phyloP scores from a whole-genome alignment of 2,329 filamentous ascomycete genomes.

The Mollisiaceae sp. region DNA sequence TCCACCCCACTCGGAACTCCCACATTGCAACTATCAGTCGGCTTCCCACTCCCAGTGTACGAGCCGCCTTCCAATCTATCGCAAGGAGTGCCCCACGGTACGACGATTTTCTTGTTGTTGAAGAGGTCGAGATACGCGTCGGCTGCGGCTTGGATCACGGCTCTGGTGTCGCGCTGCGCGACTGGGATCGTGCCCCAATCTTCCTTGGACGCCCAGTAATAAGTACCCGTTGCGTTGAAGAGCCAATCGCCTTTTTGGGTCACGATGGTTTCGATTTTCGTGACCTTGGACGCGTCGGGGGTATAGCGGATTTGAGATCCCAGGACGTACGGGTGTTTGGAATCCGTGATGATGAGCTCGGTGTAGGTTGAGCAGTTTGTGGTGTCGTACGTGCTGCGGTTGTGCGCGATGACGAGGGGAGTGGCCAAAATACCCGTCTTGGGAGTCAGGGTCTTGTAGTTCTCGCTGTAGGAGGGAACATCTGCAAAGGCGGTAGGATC shows the following conservation, averaged over 20 bases:
- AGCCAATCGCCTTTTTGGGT: slow-evolving; percentile 18
- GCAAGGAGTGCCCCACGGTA: slow-evolving; percentile 21
- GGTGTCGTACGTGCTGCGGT: slow-evolving; percentile 19
- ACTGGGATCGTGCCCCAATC: slow-evolving; percentile 21
- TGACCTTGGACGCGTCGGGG: slow-evolving; percentile 12
- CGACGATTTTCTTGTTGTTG: slow-evolving; percentile 10
- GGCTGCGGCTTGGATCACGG: slow-evolving; percentile 20
- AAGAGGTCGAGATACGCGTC: slow-evolving; percentile 24
- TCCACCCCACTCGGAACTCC: slow-evolving; percentile 16
- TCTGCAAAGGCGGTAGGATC: neutral
- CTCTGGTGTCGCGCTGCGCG: slow-evolving; percentile 18
- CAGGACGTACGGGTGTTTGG: slow-evolving; percentile 18
- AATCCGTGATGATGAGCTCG: slow-evolving; percentile 17
- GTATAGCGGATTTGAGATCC: slow-evolving; percentile 13
- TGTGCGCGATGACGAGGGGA: slow-evolving; percentile 19
- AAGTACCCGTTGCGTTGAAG: slow-evolving; percentile 20
- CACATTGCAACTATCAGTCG: slow-evolving; percentile 25
- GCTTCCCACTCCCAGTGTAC: slow-evolving; percentile 17
- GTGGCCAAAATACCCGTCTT: slow-evolving; percentile 16
- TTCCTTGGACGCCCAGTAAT: slow-evolving; percentile 20
- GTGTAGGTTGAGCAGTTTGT: slow-evolving; percentile 21
- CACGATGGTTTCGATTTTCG: slow-evolving; percentile 16
- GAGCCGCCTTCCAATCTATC: slow-evolving; percentile 18
- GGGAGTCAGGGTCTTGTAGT: slow-evolving; percentile 15
- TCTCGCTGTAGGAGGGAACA: slow-evolving; percentile 14